Base-by-base conservation (phyloP, 768 basidiomycete species). In the Lactifluus rugatus region DNA sequence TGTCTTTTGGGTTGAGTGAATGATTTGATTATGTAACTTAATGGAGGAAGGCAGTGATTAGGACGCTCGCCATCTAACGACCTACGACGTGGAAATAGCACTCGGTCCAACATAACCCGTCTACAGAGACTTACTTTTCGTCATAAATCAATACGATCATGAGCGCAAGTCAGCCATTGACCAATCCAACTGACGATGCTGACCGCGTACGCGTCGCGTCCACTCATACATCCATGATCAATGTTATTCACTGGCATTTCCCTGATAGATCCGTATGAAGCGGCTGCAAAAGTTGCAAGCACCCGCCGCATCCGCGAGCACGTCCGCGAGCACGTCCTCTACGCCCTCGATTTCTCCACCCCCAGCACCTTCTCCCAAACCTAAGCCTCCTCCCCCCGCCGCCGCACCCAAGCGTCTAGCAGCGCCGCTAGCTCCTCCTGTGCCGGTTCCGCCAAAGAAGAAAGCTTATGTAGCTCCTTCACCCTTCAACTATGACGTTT, bases 281-380 rank as follows among this genome's bases (percentile, higher is more conserved):
- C 83, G 94, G 56, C 78, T 98, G 52, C 93, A 89, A 32, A 91
- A 89, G 69, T 78, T 97, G 8, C 87, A 88, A 66, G 74, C 67
- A 39, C 62, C 73, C 42, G 72, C 72, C 37, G 52, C 69, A 42
- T 72, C 72, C 39, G 52, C 69, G 25, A 64, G 63, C 49, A 32
- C 36, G 2, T 72, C 72, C 39, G 52, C 69, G 25, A 64, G 63
- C 49, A 32, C 36, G 2, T 37, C 54, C 10, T 60, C 76, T 31
- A 69, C 62, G 13, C 66, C 77, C 0, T 69, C 79, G 9, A 67
- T 79, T 23, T 57, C 70, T 44, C 49, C 66, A 21, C 70, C 71
- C 8, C 61, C 72, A 9, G 34, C 72, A 23, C 66, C 71, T 41
- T 53, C 66, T 50, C 73, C 76, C 5, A 73, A 70, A 37, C 68